Evolutionary conservation across 331 rosid species (phyloP), one percentile per base, ranked within the genome.

Genomic region (Pyrus hybrid): DNA sequence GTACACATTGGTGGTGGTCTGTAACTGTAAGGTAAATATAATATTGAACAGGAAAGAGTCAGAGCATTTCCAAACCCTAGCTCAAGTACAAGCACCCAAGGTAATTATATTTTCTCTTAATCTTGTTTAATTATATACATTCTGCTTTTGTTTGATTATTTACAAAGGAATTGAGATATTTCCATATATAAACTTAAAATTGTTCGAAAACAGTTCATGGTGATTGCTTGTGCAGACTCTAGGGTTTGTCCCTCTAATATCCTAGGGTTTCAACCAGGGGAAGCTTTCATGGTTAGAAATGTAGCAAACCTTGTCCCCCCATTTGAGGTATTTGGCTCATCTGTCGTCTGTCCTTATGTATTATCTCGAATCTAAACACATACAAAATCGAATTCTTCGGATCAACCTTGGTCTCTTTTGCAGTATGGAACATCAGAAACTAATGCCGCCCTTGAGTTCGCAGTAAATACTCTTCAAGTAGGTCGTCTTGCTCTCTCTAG

Each of bases 171-270:
- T 33, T 43, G 65, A 68, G 61, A 58, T 45, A 47, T 54, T 84
- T 29, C 43, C 47, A 14, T 73, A 76, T 49, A n/a, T n/a, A 63
- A 70, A 76, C 97, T 89, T 83, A 88, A 84, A 76, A 85, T 53
- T 16, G 79, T 81, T 69, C 88, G 76, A 81, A 75, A 75, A 79
- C 93, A 94, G 99, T 91, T 91, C 80, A 77, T 94, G 97, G 97
- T 90, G 77, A 92, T 94, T 82, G 93, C 88, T 82, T 94, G 99
- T 85, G 97, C 92, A 86, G 97, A 94, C 81, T 94, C 97, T 47
- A 88, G 97, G 78, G 99, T 94, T 29, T 94, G 99, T 76, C 99
- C 97, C 67, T 92, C 99, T 57, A 92, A 88, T 83, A 75, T 92
- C 64, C 89, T 94, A 32, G 93, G 97, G 79, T 88, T 94, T 80